These are phyloP conservation scores for Russula sp. DNA, from an alignment of 768 basidiomycete species.

Conservation along the genomic window DNA sequence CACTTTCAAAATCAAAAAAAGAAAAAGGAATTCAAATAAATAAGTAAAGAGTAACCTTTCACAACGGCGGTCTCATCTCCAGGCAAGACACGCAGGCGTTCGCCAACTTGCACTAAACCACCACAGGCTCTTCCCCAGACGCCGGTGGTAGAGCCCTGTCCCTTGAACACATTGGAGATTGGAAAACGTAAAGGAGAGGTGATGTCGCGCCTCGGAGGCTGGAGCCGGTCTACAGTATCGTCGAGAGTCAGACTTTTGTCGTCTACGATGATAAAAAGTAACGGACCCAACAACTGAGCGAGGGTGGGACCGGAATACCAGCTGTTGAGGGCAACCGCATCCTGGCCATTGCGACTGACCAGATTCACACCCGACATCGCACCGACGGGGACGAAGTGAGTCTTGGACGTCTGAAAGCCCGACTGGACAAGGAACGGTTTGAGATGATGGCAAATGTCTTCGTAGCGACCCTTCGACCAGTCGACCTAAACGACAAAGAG, in stretches of 20 bases:
- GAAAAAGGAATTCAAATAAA: neutral
- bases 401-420: slow-evolving; percentile 76
- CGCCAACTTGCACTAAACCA: slow-evolving; percentile 90
- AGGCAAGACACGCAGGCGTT: slow-evolving; percentile 78
- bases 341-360: slow-evolving; percentile 42
- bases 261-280: neutral
- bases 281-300: slow-evolving; percentile 71
- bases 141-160: slow-evolving; percentile 68
- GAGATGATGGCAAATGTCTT: slow-evolving; percentile 71
- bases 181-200: slow-evolving; percentile 76
- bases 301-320: slow-evolving; percentile 91
- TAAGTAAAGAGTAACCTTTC: slow-evolving; percentile 35
- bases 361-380: slow-evolving; percentile 91
- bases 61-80: slow-evolving; percentile 88
- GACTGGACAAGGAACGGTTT: slow-evolving; percentile 81
- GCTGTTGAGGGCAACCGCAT: slow-evolving; percentile 40
- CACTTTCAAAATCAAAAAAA: neutral
- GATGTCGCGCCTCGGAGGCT: slow-evolving; percentile 76
- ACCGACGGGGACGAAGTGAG: slow-evolving; percentile 80
- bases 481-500: slow-evolving; percentile 52
- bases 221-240: slow-evolving; percentile 57
- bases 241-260: slow-evolving; percentile 2
- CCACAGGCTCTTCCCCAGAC: slow-evolving; percentile 81
- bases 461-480: slow-evolving; percentile 79
- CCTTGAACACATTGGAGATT: slow-evolving; percentile 92